Base-by-base conservation (phyloP, 805 yeast genomes). In the Dipodascopsis tothii region DNA sequence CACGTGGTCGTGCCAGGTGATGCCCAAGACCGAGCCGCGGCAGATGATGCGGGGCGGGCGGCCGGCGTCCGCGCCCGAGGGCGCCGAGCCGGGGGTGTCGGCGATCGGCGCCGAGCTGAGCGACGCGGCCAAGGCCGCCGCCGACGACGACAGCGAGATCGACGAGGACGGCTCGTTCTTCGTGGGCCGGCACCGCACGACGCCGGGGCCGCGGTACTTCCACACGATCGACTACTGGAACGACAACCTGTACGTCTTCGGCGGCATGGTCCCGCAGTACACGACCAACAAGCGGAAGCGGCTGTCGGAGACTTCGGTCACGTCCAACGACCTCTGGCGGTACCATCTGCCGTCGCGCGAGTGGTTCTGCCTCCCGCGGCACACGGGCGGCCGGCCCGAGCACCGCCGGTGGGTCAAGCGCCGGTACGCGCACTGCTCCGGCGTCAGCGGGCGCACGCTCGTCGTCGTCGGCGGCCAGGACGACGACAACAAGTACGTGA, bases 391-490 rank as follows among this genome's bases (percentile, higher is more conserved):
- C 9, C 30, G 14, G 30, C 9, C 14, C 9, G 30, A 25, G 14
- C n/a, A n/a, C n/a, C n/a, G n/a, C n/a, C n/a, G n/a, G n/a, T n/a
- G n/a, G n/a, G 30, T 25, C 9, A 33, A 16, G 19, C 25, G 39
- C 19, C 21, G 44, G 20, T 40, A 40, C 43, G 55, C 51, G n/a
- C 55, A 51, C 21, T 35, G 44, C 21, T 35, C 42, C 5, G 41
- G 36, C 9, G 47, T 51, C 6, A 33, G 42, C n/a, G 51, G 41
- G n/a, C 27, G 22, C 17, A 20, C 37, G 32, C 36, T 51, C 5
- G 37, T 50, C 23, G 39, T 51, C 4, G 23, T 44, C 17, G 54
- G 55, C n/a, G 54, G 55, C 6, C 51, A 51, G 36, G 55, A 51
- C 35, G 37, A 34, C 14, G 44, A 41, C 20, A 43, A 45, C 4